phyloP scores from a whole-genome alignment of 78 protist genomes.

The Dictyostelium purpureum region DNA sequence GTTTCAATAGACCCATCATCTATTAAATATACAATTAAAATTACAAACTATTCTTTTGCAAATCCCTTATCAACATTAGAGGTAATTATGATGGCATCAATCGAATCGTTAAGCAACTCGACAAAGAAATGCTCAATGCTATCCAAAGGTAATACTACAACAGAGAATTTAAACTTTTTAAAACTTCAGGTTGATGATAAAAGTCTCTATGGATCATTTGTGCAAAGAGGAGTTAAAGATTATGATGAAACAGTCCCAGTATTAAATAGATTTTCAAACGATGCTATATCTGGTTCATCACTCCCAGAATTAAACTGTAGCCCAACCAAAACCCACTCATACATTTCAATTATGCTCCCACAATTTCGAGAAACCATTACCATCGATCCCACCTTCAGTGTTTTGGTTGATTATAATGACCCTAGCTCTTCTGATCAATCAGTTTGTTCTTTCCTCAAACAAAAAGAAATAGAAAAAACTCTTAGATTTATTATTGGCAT shows the following conservation, averaged over 20 bases:
- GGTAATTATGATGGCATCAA: background rate
- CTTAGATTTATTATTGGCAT: too few relatives aligned
- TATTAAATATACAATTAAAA: background rate
- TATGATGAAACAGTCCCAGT: background rate
- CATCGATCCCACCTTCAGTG: too few relatives aligned
- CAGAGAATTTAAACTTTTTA: background rate
- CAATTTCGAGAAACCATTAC: too few relatives aligned
- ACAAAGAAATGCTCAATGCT: background rate
- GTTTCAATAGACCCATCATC: background rate
- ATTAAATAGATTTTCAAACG: background rate
- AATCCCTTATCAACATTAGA: background rate
- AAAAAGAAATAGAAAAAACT: too few relatives aligned
- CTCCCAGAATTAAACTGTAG: too few relatives aligned
- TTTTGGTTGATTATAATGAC: too few relatives aligned
- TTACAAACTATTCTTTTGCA: background rate
- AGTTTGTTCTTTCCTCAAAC: too few relatives aligned
- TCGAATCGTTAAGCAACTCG: background rate
- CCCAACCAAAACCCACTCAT: too few relatives aligned
- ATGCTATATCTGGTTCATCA: too few relatives aligned
- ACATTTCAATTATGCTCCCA: too few relatives aligned
- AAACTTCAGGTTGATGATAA: background rate
- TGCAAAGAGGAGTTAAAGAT: conserved; percentile 7
- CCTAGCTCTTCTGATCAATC: too few relatives aligned
- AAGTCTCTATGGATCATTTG: conserved; percentile 16
- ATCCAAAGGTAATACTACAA: background rate